Evolutionary conservation across 768 basidiomycete species (phyloP), one percentile per base, ranked within the genome.

Genomic region (Omphalotus guepiniiformis): DNA sequence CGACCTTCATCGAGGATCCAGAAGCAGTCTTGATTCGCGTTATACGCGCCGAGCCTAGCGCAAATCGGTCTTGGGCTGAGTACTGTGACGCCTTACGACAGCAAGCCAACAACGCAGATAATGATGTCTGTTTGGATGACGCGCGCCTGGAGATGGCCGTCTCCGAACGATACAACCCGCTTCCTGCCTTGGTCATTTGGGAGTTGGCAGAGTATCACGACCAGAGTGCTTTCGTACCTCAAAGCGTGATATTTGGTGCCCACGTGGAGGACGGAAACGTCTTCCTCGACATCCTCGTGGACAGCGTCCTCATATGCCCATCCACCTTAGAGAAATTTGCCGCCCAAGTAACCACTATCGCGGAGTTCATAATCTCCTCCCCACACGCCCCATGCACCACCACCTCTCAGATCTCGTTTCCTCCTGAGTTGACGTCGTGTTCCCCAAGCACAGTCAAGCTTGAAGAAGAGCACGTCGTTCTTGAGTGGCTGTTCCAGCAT

Each of bases 401-500:
- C 15, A 7, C 46, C 5, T 21, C 15, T 13, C n/a, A n/a, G n/a
- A 39, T 39, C 21, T 11, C 46, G 13, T 36, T 47, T 13, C 37
- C 46, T 15, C 5, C 46, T 37, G 37, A 40, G 9, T 26, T 47
- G 6, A 21, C 23, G 22, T 47, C 46, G 11, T 39, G 15, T 18
- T 5, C 32, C 23, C 15, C 37, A 15, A 15, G 36, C 2, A 16
- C 16, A 9, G 32, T 35, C 22, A 18, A 38, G 5, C 37, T 37
- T 39, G 46, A 40, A 8, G 25, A 26, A 25, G 46, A 47, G 25
- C 46, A 47, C 22, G 22, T 47, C 25, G 46, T 26, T 13, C 46
- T 47, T 8, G 46, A 47, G 6, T 49, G 47, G 47, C 47, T 49
- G 21, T 42, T 49, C 19, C 25, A 30, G 22, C 22, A 49, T 29